Conservation (phyloP, 345 rosid genomes). For the Durio zibethinus region DNA sequence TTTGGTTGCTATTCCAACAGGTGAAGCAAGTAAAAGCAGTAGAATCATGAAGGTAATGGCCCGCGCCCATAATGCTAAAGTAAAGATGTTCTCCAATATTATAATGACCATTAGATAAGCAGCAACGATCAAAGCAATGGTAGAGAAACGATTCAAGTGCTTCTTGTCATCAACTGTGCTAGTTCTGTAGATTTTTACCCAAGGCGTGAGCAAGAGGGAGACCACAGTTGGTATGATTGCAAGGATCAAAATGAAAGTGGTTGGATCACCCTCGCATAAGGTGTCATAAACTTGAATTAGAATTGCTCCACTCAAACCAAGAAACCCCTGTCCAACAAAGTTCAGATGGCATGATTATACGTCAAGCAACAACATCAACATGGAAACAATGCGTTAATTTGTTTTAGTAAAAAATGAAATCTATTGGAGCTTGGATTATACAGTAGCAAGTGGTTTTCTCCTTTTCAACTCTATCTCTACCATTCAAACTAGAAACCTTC, state of each 20-base stretch:
- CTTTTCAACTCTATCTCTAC: neutral
- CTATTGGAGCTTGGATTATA: neutral
- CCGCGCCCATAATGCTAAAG: slow-evolving; percentile 49
- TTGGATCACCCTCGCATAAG: slow-evolving; percentile 50
- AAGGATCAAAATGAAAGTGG: slow-evolving; percentile 59
- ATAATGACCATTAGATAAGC: slow-evolving; percentile 72
- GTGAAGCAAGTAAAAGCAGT: slow-evolving; percentile 51
- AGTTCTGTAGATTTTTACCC: slow-evolving; percentile 54
- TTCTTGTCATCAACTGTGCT: slow-evolving; percentile 51
- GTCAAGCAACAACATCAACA: neutral
- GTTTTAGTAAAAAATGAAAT: neutral
- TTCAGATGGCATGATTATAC: neutral
- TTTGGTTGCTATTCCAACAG: slow-evolving; percentile 51
- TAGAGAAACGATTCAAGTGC: slow-evolving; percentile 69
- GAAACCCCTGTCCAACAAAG: slow-evolving; percentile 62
- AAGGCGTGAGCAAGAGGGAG: slow-evolving; percentile 62
- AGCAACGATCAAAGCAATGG: slow-evolving; percentile 51
- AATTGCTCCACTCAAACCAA: slow-evolving; percentile 86
- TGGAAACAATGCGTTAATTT: neutral
- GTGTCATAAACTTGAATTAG: slow-evolving; percentile 67
- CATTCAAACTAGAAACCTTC: neutral
- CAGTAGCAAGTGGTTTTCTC: neutral
- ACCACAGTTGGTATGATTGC: slow-evolving; percentile 57
- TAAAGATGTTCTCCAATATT: slow-evolving; percentile 47
- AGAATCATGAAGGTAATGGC: slow-evolving; percentile 39